Evolutionary conservation across 2,329 filamentous ascomycete genomes (phyloP), one percentile per base, ranked within the genome.

Genomic region (Rutstroemia sp.): DNA sequence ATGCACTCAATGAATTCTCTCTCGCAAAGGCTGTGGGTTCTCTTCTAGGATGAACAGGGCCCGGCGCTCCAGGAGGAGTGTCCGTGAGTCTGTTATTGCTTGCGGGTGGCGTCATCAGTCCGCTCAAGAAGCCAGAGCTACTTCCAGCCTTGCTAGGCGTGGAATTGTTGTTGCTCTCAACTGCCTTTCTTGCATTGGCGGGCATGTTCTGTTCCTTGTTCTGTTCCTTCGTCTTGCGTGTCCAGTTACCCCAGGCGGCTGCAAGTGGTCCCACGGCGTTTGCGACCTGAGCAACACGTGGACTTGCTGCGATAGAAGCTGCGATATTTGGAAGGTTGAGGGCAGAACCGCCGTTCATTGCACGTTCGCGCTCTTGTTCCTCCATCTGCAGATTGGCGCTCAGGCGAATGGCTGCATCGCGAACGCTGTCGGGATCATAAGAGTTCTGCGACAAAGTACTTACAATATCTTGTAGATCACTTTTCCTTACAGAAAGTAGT

Each of bases 211-310:
- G 56, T 46, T n/a, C 54, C 52, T 63, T 80, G 82, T 38, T 61
- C 57, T 14, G 56, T 46, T n/a, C 54, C 52, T 63, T 51, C 4
- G 62, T 60, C 69, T 87, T 92, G 7, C 48, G 48, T 52, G 92
- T 86, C 92, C 92, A 96, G 71, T 87, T 96, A 48, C 90, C 92
- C 83, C 92, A 95, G n/a, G 91, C 92, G n/a, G 91, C 90, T n/a
- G 90, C 81, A 39, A 86, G 70, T 23, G 82, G 83, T 1, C 82
- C 89, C 23, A 96, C 86, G 4, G 87, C 87, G 68, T 95, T 86
- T 5, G 89, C 89, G 12, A 95, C 87, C 36, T 90, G 85, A 6
- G 89, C 89, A 16, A 95, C 87, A 34, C 90, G 85, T 4, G 92
- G 92, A 2, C 89, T 88, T 19, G 53, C 47, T 16, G 27, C 53